These are phyloP conservation scores for Halophytophthora polymorphica DNA, from an alignment of 352 stramenopile genomes.

Conservation along the genomic window DNA sequence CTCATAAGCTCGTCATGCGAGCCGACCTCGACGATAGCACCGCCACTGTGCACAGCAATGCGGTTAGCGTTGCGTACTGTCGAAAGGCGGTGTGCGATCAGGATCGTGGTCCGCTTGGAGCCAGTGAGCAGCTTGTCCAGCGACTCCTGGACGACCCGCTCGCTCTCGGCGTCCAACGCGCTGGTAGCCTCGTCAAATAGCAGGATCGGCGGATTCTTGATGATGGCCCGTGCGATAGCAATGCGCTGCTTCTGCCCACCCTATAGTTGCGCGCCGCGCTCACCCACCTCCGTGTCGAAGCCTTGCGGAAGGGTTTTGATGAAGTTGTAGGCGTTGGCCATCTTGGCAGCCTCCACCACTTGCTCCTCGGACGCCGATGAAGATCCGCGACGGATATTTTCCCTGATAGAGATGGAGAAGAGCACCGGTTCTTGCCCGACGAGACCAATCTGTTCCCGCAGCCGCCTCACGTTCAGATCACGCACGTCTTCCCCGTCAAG, in stretches of 20 bases:
- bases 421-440: conserved; percentile 76
- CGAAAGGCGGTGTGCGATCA: conserved; percentile 88
- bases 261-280: conserved; percentile 80
- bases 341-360: conserved; percentile 54
- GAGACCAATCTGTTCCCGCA: conserved; percentile 83
- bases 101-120: conserved; percentile 56
- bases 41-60: conserved; percentile 72
- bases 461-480: conserved; percentile 17
- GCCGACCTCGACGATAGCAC: conserved; percentile 54
- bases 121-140: conserved; percentile 31
- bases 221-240: conserved; percentile 84
- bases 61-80: conserved; percentile 89
- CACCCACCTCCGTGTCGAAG: conserved; percentile 87
- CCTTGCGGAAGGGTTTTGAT: conserved; percentile 76
- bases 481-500: conserved; percentile 37
- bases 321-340: conserved; percentile 86
- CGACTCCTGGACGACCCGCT: conserved; percentile 58
- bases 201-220: conserved; percentile 75
- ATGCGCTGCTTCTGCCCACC: conserved; percentile 89
- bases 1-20: conserved; percentile 60
- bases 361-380: conserved; percentile 59
- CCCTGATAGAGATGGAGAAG: conserved; percentile 65
- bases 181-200: conserved; percentile 49
- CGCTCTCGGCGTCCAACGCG: conserved; percentile 49
- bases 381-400: conserved; percentile 62